These are phyloP conservation scores for Scleromitrula shiraiana DNA, from an alignment of 2,329 filamentous ascomycete species.

Conservation along the genomic window DNA sequence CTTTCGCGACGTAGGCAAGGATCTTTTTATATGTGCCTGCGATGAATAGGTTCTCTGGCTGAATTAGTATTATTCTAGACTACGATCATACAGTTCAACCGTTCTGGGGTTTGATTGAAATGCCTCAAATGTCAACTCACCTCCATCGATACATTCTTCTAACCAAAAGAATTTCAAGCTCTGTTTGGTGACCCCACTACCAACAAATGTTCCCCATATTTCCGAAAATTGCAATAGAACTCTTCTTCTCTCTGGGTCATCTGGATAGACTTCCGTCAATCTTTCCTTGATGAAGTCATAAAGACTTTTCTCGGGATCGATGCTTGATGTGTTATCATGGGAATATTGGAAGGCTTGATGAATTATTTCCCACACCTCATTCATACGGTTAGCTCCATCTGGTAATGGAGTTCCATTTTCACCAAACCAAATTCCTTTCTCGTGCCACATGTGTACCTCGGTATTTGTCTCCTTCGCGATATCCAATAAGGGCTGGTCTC, in stretches of 20 bases:
- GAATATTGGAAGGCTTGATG: conserved; percentile 46
- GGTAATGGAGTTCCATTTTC: conserved; percentile 34
- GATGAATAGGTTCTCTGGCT: conserved; percentile 27
- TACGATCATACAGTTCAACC: neutral
- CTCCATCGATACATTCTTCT: conserved; percentile 48
- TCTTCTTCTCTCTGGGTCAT: conserved; percentile 29
- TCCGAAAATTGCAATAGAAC: conserved; percentile 34
- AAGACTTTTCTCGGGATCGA: conserved; percentile 39
- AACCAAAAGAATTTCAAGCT: conserved; percentile 51
- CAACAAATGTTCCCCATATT: conserved; percentile 46
- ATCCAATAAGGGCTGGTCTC: conserved; percentile 42
- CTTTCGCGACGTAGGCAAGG: conserved; percentile 22
- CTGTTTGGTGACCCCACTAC: conserved; percentile 40
- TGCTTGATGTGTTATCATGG: conserved; percentile 39
- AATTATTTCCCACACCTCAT: conserved; percentile 45
- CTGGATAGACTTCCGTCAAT: conserved; percentile 35
- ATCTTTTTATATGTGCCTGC: conserved; percentile 29
- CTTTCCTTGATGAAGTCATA: conserved; percentile 47
- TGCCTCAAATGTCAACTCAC: conserved; percentile 17
- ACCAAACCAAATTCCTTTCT: conserved; percentile 35
- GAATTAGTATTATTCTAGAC: neutral
- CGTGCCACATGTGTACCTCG: conserved; percentile 39
- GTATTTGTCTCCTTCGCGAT: conserved; percentile 42
- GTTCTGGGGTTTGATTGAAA: neutral
- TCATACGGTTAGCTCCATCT: conserved; percentile 26